Evolutionary conservation across 164 flowering plant genomes (phyloP).

Genomic region (Platanus orientalis): DNA sequence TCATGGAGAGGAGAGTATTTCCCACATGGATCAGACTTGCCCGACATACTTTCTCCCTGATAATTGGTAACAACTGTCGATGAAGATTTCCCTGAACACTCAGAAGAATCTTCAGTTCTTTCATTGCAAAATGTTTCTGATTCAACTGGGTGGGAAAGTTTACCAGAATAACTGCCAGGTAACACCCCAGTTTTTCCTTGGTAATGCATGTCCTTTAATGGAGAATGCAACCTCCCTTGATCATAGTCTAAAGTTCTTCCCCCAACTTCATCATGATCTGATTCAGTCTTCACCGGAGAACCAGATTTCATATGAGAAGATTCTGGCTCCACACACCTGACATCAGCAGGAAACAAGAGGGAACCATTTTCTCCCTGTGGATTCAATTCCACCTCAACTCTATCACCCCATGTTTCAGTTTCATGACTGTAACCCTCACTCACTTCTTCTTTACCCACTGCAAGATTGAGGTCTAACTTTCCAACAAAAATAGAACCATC

Average conservation of each 20-base stretch:
- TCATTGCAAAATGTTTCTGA: slow-evolving; percentile 8
- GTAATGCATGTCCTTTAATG: slow-evolving; percentile 1
- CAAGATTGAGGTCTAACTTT: slow-evolving; percentile 24
- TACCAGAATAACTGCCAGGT: slow-evolving; percentile 1
- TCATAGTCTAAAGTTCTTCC: slow-evolving; percentile 1
- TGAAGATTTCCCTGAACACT: slow-evolving; percentile 1
- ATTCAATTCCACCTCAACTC: slow-evolving; percentile 11
- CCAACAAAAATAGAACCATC: slow-evolving; percentile 9
- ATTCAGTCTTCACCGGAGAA: slow-evolving; percentile 7
- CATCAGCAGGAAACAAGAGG: slow-evolving; percentile 8
- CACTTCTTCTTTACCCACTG: slow-evolving; percentile 14
- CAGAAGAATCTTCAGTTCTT: slow-evolving; percentile 7
- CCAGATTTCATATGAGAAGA: slow-evolving; percentile 6
- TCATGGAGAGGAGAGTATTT: background rate
- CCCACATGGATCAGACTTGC: background rate
- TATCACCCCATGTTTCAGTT: slow-evolving; percentile 7
- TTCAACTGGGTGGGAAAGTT: background rate
- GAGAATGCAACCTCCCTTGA: slow-evolving; percentile 9
- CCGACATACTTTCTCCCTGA: slow-evolving; percentile 1
- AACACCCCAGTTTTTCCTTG: slow-evolving; percentile 5
- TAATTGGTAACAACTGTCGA: background rate
- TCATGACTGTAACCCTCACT: slow-evolving; percentile 13
- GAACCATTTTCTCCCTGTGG: slow-evolving; percentile 9
- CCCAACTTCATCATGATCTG: slow-evolving; percentile 9
- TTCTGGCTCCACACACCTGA: slow-evolving; percentile 3